Percentiles rank a stretch among this genome's conserved stretches.
Conservation (phyloP, 108 stramenopile genomes). For the Stephanodiscus triporus region DNA sequence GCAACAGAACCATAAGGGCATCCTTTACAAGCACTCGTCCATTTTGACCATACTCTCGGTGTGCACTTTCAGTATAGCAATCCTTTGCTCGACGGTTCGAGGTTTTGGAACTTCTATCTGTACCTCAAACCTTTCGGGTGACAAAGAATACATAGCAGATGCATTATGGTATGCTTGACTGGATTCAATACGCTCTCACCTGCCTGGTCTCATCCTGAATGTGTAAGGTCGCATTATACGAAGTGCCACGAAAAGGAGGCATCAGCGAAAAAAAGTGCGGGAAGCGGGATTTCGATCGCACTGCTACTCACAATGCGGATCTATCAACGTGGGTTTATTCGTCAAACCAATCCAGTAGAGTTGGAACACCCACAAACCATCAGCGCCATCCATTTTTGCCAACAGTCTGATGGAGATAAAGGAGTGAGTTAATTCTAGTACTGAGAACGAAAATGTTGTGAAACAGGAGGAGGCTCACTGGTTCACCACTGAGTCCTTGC, state of each 20-base stretch:
- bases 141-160: neutral
- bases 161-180: neutral
- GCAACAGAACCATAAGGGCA: constrained; percentile 68
- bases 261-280: neutral
- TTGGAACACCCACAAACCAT: constrained; percentile 83
- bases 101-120: constrained; percentile 88
- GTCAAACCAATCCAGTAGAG: constrained; percentile 93
- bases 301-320: constrained; percentile 56
- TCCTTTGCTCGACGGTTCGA: constrained; percentile 66
- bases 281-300: neutral
- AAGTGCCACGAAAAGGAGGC: neutral
- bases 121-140: constrained; percentile 64
- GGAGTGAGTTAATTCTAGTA: constrained; percentile 19
- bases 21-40: constrained; percentile 76
- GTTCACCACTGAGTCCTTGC: constrained; percentile 80
- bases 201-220: constrained; percentile 65
- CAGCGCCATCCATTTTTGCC: constrained; percentile 95
- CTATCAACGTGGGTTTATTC: constrained; percentile 89
- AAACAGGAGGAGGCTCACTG: constrained; percentile 24
- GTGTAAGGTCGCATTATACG: neutral
- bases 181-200: constrained; percentile 17
- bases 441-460: constrained; percentile 8
- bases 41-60: constrained; percentile 72
- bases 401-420: constrained; percentile 52
- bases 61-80: constrained; percentile 81